Evolutionary conservation across 179 eudicot species (phyloP).

Genomic region (Amaranthus tricolor): DNA sequence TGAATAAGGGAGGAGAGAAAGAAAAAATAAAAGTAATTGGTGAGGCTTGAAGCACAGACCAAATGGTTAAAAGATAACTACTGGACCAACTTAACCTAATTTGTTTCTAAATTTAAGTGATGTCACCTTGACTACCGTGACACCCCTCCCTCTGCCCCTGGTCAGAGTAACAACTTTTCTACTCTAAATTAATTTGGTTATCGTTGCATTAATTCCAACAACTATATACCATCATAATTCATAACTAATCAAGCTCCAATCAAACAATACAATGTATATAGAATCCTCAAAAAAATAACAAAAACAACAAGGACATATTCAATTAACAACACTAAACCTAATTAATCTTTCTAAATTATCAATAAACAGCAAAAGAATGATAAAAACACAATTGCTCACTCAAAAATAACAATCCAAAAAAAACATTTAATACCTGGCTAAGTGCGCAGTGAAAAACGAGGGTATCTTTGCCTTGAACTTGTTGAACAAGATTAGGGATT

Average conservation of each 20-base stretch:
- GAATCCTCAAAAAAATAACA: not conserved
- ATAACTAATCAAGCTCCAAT: not conserved
- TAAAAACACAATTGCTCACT: not conserved
- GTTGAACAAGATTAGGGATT: constrained; percentile 61
- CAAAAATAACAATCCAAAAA: not conserved
- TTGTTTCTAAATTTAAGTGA: too few relatives aligned
- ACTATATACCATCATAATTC: not conserved
- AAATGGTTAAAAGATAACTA: too few relatives aligned
- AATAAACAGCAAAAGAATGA: not conserved
- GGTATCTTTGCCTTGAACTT: constrained; percentile 71
- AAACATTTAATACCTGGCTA: constrained; percentile 56
- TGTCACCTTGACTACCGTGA: too few relatives aligned
- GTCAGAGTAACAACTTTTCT: too few relatives aligned
- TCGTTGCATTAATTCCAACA: too few relatives aligned
- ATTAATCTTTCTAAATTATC: not conserved
- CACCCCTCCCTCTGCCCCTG: too few relatives aligned
- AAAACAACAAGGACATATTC: not conserved
- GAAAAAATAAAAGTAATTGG: too few relatives aligned
- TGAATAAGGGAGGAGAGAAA: too few relatives aligned
- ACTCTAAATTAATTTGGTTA: too few relatives aligned
- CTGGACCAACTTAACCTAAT: too few relatives aligned
- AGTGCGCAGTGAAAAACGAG: constrained; percentile 97
- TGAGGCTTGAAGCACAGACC: too few relatives aligned
- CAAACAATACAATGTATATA: not conserved
- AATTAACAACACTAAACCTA: not conserved